A percentile compares a stretch with the other conserved stretches of the same genome.
Evolutionary conservation across 2,329 filamentous ascomycete species (phyloP).

Genomic region (Sclerotinia nivalis): DNA sequence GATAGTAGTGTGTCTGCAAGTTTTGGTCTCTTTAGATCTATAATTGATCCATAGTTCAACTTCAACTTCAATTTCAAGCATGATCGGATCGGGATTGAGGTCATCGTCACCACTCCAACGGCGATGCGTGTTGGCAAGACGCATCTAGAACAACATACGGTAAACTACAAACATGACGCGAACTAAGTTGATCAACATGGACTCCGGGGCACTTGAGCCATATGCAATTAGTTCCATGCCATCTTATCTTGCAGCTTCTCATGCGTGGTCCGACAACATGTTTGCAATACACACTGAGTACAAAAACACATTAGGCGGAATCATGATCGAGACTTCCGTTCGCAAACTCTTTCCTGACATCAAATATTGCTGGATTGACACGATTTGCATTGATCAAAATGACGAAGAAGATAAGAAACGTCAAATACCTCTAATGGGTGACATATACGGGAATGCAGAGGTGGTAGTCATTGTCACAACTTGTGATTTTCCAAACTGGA

Average conservation of each 20-base stretch:
- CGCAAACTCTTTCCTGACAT: constrained; percentile 18
- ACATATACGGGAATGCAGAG: constrained; percentile 25
- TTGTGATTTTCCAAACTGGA: constrained; percentile 15
- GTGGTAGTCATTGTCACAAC: constrained; percentile 15
- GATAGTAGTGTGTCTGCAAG: not conserved
- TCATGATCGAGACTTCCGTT: constrained; percentile 15
- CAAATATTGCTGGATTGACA: constrained; percentile 26
- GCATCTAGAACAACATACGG: not conserved
- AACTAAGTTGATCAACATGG: constrained; percentile 17
- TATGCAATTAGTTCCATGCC: constrained; percentile 17
- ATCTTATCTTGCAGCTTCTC: constrained; percentile 21
- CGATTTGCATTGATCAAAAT: constrained; percentile 28
- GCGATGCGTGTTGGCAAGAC: not conserved
- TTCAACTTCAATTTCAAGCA: not conserved
- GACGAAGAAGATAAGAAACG: constrained; percentile 23
- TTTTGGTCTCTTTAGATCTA: not conserved
- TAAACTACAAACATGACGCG: constrained; percentile 7
- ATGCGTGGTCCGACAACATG: constrained; percentile 21
- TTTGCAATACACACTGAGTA: constrained; percentile 13
- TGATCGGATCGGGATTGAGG: not conserved
- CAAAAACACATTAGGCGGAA: constrained; percentile 13
- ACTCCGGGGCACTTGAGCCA: constrained; percentile 13
- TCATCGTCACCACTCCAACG: not conserved
- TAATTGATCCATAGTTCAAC: too few relatives aligned
- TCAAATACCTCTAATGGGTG: constrained; percentile 28